Evolutionary conservation across 2,329 filamentous ascomycete genomes (phyloP).

Genomic region (Teratosphaeria pseudoeucalypti): DNA sequence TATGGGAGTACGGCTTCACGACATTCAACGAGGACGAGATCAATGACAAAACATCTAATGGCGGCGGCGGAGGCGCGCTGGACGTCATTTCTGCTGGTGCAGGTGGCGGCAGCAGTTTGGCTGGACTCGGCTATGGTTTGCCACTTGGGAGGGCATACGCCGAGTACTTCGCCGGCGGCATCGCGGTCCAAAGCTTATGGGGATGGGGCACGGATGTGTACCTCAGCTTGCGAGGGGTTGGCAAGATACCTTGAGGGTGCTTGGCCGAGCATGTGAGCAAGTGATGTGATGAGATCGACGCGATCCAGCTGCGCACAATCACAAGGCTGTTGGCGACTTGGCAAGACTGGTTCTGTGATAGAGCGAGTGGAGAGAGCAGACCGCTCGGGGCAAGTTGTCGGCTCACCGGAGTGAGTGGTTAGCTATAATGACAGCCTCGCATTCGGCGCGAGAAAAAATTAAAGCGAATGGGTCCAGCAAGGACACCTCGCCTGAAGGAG

Average conservation of each 20-base stretch:
- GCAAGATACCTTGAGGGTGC: constrained; percentile 24
- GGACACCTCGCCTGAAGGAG: neutral
- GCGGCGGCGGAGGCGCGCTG: constrained; percentile 54
- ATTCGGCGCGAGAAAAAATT: too few relatives aligned
- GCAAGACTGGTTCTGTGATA: neutral
- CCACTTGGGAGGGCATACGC: constrained; percentile 88
- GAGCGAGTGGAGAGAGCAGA: too few relatives aligned
- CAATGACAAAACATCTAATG: constrained; percentile 37
- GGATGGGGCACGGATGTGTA: constrained; percentile 77
- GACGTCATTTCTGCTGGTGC: constrained; percentile 64
- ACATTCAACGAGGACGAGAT: constrained; percentile 68
- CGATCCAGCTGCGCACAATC: neutral
- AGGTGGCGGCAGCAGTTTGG: constrained; percentile 65
- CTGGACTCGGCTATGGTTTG: constrained; percentile 84
- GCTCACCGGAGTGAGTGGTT: too few relatives aligned
- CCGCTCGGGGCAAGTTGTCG: too few relatives aligned
- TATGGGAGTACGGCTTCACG: constrained; percentile 97
- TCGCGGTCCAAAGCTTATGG: constrained; percentile 87
- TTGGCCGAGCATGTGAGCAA: neutral
- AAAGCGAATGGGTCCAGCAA: neutral
- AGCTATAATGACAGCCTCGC: too few relatives aligned
- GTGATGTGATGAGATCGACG: neutral
- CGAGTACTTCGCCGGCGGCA: constrained; percentile 94
- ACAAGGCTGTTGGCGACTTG: neutral
- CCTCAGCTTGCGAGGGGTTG: constrained; percentile 51